phyloP scores from a whole-genome alignment of 2,329 filamentous ascomycete genomes.

The Penicillium sp. region DNA sequence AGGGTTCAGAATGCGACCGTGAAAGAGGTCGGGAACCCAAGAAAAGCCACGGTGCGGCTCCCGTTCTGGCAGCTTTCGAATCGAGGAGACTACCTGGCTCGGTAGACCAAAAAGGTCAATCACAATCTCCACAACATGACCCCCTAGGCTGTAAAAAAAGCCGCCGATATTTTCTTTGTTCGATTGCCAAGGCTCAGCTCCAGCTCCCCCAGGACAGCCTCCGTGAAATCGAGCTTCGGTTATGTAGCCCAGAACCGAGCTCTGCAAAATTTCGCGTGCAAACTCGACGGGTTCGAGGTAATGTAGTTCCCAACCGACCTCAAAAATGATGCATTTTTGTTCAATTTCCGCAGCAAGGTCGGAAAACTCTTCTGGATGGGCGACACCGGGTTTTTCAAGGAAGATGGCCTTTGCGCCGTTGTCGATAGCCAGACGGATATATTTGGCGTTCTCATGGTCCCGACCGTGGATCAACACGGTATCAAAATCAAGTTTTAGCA shows the following conservation, averaged over 20 bases:
- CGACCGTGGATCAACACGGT: not conserved
- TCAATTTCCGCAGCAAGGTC: not conserved
- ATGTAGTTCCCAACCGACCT: not conserved
- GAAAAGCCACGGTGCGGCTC: conserved; percentile 6
- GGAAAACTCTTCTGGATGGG: not conserved
- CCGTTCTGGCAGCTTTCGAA: conserved; percentile 14
- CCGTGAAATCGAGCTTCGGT: conserved; percentile 20
- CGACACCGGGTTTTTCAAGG: not conserved
- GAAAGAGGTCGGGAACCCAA: not conserved
- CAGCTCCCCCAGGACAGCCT: conserved; percentile 19
- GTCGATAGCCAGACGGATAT: not conserved
- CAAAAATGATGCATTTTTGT: not conserved
- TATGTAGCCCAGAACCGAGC: conserved; percentile 14
- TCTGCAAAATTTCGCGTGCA: not conserved
- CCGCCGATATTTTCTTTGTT: not conserved
- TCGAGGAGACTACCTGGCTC: conserved; percentile 14
- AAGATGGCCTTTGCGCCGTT: not conserved
- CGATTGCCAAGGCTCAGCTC: conserved; percentile 18
- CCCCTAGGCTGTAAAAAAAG: conserved; percentile 7
- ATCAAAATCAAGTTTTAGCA: not conserved
- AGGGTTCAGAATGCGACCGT: not conserved
- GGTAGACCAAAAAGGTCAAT: conserved; percentile 18
- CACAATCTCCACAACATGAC: conserved; percentile 16
- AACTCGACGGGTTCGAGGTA: not conserved
- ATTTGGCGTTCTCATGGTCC: conserved; percentile 1